phyloP scores from a whole-genome alignment of 192 early-diverging fungal species.

The Paraglomus brasilianum region DNA sequence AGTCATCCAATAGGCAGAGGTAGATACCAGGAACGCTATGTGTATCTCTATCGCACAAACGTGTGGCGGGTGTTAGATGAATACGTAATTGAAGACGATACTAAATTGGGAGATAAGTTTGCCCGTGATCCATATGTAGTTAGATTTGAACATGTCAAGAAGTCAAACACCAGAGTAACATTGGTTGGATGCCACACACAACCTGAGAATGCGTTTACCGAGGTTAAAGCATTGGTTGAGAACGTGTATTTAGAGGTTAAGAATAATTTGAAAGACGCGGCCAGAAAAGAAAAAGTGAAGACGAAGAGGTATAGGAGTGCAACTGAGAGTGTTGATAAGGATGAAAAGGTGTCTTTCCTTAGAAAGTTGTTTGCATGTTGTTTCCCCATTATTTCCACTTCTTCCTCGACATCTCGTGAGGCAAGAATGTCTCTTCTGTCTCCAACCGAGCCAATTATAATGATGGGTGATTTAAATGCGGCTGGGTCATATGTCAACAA shows the following conservation, averaged over 20 bases:
- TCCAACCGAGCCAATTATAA: constrained; percentile 18
- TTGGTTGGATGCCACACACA: constrained; percentile 32
- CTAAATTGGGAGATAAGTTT: constrained; percentile 25
- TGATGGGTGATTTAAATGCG: constrained; percentile 34
- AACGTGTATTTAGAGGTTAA: constrained; percentile 22
- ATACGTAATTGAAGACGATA: constrained; percentile 29
- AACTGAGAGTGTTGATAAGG: background rate
- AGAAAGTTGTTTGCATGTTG: background rate
- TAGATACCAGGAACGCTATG: constrained; percentile 26
- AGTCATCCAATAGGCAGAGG: constrained; percentile 28
- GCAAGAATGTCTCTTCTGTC: background rate
- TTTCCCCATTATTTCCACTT: background rate
- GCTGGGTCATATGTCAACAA: constrained; percentile 30
- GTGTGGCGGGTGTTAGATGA: constrained; percentile 28
- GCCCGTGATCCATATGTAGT: constrained; percentile 26
- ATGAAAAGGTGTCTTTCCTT: background rate
- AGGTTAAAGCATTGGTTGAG: constrained; percentile 17
- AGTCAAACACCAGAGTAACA: constrained; percentile 10
- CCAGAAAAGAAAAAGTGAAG: background rate
- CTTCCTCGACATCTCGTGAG: background rate
- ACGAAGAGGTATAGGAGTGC: background rate
- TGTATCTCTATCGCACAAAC: constrained; percentile 23
- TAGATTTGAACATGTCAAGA: constrained; percentile 23
- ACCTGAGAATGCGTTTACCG: constrained; percentile 25
- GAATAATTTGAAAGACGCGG: background rate